These are phyloP conservation scores for Pilaira anomala DNA, from an alignment of 192 early-diverging fungal genomes.

Conservation along the genomic window DNA sequence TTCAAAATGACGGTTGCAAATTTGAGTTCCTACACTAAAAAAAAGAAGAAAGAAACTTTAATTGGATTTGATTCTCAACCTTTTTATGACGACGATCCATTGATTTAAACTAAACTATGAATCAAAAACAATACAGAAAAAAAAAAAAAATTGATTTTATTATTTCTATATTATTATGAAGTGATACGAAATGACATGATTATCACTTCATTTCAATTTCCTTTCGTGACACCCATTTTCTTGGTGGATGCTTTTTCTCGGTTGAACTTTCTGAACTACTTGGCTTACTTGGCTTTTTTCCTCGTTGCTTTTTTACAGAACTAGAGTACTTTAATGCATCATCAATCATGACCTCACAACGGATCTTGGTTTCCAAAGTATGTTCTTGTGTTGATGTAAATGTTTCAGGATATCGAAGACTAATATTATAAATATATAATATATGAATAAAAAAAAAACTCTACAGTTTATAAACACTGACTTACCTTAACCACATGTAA, in stretches of 20 bases:
- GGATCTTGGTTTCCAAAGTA: conserved; percentile 47
- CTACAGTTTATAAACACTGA: neutral
- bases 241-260: too few relatives aligned
- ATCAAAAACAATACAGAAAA: neutral
- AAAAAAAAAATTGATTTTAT: neutral
- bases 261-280: too few relatives aligned
- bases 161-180: neutral
- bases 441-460: neutral
- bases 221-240: neutral
- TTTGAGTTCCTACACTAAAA: too few relatives aligned
- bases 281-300: too few relatives aligned
- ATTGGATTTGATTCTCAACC: too few relatives aligned
- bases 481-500: conserved; percentile 85
- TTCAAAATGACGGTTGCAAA: neutral
- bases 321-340: conserved; percentile 16
- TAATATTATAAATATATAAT: conserved; percentile 22
- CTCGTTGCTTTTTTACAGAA: neutral
- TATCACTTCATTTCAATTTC: neutral
- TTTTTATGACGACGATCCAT: too few relatives aligned
- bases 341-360: conserved; percentile 35
- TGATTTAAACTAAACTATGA: too few relatives aligned
- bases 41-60: too few relatives aligned
- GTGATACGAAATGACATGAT: neutral
- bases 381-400: conserved; percentile 50
- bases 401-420: conserved; percentile 56